Percentiles rank a stretch among this genome's conserved stretches.
These are phyloP conservation scores for Mucor mucedo DNA, from an alignment of 371 early-diverging fungal genomes.

Conservation along the genomic window DNA sequence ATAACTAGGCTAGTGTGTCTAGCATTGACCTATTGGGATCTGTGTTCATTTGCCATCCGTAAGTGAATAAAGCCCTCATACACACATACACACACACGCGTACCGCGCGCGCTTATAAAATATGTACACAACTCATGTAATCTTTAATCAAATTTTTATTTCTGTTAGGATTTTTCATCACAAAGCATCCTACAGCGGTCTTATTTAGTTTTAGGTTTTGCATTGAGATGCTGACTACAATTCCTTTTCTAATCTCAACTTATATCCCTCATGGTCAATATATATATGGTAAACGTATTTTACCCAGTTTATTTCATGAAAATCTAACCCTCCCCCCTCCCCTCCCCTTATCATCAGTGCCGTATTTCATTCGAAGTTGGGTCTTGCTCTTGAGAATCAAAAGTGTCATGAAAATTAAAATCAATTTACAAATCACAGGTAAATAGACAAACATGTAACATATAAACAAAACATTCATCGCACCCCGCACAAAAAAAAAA, in stretches of 20 bases:
- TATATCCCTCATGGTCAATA: conserved; percentile 56
- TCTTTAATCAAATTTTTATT: background rate
- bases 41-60: conserved; percentile 49
- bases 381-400: conserved; percentile 61
- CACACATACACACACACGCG: too few species aligned
- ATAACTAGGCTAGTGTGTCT: conserved; percentile 48
- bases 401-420: conserved; percentile 62
- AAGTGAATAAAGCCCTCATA: background rate
- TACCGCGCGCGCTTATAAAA: background rate
- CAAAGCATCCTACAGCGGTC: conserved; percentile 35
- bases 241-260: conserved; percentile 58
- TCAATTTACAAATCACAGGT: conserved; percentile 58
- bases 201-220: conserved; percentile 56
- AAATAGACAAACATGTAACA: background rate
- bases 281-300: conserved; percentile 49
- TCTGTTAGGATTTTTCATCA: conserved; percentile 25
- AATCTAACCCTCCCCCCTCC: background rate
- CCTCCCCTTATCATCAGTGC: conserved; percentile 36
- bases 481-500: background rate
- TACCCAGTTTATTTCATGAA: background rate
- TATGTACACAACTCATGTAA: too few species aligned
- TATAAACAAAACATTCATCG: too few species aligned
- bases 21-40: conserved; percentile 47
- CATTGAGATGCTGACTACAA: conserved; percentile 59
- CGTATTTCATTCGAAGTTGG: conserved; percentile 69